Conservation (phyloP, 1,139 yeast species). For the Yamadazyma mexicana region DNA sequence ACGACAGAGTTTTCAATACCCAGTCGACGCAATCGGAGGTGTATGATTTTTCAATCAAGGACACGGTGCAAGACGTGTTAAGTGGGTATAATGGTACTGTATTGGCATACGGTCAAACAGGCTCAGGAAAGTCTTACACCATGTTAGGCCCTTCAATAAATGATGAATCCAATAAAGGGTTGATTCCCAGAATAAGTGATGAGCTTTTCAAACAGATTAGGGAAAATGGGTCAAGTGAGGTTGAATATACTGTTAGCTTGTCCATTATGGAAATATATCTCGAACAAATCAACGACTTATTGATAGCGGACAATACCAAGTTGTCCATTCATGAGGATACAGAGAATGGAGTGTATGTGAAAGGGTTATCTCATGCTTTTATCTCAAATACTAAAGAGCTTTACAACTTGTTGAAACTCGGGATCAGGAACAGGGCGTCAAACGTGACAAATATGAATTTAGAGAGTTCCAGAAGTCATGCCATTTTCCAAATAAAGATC, state of each 20-base stretch:
- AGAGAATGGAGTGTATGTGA: slow-evolving; percentile 66
- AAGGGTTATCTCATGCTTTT: slow-evolving; percentile 62
- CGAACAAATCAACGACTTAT: slow-evolving; percentile 71
- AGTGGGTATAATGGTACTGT: slow-evolving; percentile 85
- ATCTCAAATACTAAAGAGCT: slow-evolving; percentile 63
- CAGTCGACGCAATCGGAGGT: slow-evolving; percentile 56
- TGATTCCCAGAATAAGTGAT: slow-evolving; percentile 73
- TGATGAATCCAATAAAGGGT: slow-evolving; percentile 46
- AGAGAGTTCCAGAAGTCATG: slow-evolving; percentile 80
- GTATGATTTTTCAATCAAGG: slow-evolving; percentile 58
- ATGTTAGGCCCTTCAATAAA: slow-evolving; percentile 70
- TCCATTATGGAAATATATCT: slow-evolving; percentile 82
- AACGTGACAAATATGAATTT: slow-evolving; percentile 72
- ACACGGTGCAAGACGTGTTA: slow-evolving; percentile 66
- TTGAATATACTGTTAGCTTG: slow-evolving; percentile 68
- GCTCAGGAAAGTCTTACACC: slow-evolving; percentile 83
- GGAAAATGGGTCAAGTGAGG: slow-evolving; percentile 45
- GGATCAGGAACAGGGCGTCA: slow-evolving; percentile 55
- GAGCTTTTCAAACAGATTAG: slow-evolving; percentile 58
- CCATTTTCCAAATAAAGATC: slow-evolving; percentile 69
- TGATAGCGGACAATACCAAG: slow-evolving; percentile 27
- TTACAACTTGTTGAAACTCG: slow-evolving; percentile 53
- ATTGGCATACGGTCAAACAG: slow-evolving; percentile 87
- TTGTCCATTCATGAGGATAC: slow-evolving; percentile 68
- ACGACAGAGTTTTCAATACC: slow-evolving; percentile 64